A percentile compares a stretch with the other conserved stretches of the same genome.
These are phyloP conservation scores for Suhomyces taliae DNA, from an alignment of 1,139 yeast species.

Conservation along the genomic window DNA sequence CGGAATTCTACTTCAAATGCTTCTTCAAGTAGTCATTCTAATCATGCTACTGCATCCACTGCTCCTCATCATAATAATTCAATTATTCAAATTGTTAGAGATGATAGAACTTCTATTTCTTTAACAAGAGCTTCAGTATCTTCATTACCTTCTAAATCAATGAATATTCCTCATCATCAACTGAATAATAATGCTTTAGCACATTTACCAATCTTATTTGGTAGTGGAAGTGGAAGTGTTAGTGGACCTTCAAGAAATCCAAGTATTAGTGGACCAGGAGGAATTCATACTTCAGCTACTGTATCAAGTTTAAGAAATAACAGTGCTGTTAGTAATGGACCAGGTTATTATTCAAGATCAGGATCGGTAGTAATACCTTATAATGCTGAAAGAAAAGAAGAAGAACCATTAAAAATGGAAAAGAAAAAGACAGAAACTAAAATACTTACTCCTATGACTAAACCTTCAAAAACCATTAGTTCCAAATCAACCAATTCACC, in stretches of 20 bases:
- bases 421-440: constrained; percentile 15
- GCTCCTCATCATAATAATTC: constrained; percentile 37
- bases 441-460: constrained; percentile 8
- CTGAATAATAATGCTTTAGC: constrained; percentile 41
- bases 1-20: constrained; percentile 32
- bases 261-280: constrained; percentile 40
- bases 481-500: constrained; percentile 17
- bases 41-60: constrained; percentile 5
- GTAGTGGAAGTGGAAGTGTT: constrained; percentile 38
- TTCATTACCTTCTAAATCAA: constrained; percentile 47
- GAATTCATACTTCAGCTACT: constrained; percentile 32
- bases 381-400: constrained; percentile 33
- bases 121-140: constrained; percentile 44
- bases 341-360: constrained; percentile 42
- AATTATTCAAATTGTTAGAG: constrained; percentile 44
- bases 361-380: constrained; percentile 49
- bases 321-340: constrained; percentile 28
- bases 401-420: constrained; percentile 22
- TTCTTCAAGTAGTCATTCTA: constrained; percentile 1
- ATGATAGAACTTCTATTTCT: constrained; percentile 40
- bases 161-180: constrained; percentile 53
- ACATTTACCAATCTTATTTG: constrained; percentile 47
- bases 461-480: background rate
- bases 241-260: constrained; percentile 45
- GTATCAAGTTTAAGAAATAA: constrained; percentile 46